These are phyloP conservation scores for Parathielavia hyrcaniae DNA, from an alignment of 495 filamentous ascomycete species.

Conservation along the genomic window DNA sequence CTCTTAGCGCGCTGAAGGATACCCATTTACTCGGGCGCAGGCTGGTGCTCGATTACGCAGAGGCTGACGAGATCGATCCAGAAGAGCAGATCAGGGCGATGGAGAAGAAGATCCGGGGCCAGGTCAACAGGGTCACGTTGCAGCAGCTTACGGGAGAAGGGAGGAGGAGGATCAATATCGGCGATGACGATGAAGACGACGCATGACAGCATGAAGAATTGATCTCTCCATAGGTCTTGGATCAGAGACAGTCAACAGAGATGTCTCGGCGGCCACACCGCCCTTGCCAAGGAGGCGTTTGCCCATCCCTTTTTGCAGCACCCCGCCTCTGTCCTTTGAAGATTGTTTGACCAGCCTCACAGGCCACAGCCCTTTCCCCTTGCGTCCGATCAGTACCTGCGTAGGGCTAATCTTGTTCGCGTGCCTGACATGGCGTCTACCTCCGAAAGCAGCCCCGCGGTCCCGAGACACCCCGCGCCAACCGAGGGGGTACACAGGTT, in stretches of 20 bases:
- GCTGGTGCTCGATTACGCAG: constrained; percentile 84
- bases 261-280: constrained; percentile 22
- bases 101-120: constrained; percentile 85
- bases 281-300: constrained; percentile 25
- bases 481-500: constrained; percentile 16
- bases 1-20: constrained; percentile 80
- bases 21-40: constrained; percentile 88
- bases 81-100: constrained; percentile 95
- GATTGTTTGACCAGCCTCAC: constrained; percentile 17
- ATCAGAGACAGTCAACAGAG: constrained; percentile 8
- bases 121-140: constrained; percentile 80
- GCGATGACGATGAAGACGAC: constrained; percentile 61
- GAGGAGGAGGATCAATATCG: constrained; percentile 83
- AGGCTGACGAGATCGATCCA: constrained; percentile 75
- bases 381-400: constrained; percentile 22
- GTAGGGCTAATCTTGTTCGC: constrained; percentile 26
- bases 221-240: constrained; percentile 21
- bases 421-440: constrained; percentile 21
- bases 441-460: constrained; percentile 13
- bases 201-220: constrained; percentile 25
- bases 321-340: constrained; percentile 11
- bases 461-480: constrained; percentile 10
- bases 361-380: neutral
- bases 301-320: constrained; percentile 18
- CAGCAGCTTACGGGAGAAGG: constrained; percentile 76